Evolutionary conservation across 768 basidiomycete species (phyloP), one percentile per base, ranked within the genome.

Genomic region (Boletus rubropictus): DNA sequence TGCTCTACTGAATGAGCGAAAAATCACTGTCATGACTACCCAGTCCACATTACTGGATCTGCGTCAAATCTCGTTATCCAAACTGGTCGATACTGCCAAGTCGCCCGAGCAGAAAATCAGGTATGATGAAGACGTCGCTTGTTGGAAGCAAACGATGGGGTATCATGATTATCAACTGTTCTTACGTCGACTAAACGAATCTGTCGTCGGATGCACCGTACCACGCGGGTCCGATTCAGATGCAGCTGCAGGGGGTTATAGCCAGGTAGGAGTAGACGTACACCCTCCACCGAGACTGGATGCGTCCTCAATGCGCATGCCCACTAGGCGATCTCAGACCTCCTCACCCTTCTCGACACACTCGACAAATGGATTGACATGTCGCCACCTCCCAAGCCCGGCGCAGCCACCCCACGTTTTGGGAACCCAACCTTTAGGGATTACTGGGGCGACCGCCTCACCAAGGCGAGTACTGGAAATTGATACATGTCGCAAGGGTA

Each of bases 391-490:
- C 73, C 6, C 62, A 77, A 32, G 78, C 83, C 7, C 78, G 60
- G 59, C 8, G 33, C 46, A n/a, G 35, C 55, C 8, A 44, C 86
- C 5, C 94, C 96, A 55, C 76, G 92, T 9, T 99, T 87, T 61
- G 95, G 95, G 1, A 96, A 97, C 66, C 78, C 93, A 15, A 84
- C 89, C 0, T 98, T 97, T 58, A 74, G 93, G 44, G 77, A 77
- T 7, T 63, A 61, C 14, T 98, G 92, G 86, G 86, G 88, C 1
- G 70, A 74, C 44, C 77, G 83, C 28, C 72, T 96, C 25, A 81
- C 88, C 67, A 78, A 89, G 75, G 92, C 89, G 39, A 47, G 64
- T 47, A 11, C 10, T 35, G 37, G 11, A 41, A 4, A 27, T 27
- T 8, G 25, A n/a, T n/a, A n/a, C n/a, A n/a, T 28, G 29, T 21